phyloP scores from a whole-genome alignment of 257 asterid genomes.

The Solanum chmielewskii region DNA sequence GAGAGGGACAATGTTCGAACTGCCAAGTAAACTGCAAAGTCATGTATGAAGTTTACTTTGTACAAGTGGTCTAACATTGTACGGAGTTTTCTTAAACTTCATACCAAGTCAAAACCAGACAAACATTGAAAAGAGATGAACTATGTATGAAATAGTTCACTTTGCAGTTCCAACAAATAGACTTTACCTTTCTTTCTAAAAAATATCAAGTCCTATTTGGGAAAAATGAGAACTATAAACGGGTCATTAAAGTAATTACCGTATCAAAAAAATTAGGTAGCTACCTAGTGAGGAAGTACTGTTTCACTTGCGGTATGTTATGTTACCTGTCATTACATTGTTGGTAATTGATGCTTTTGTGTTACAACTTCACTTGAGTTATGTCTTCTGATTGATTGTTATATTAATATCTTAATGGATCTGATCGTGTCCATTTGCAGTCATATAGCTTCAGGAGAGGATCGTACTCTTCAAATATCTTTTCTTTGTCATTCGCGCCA shows the following conservation, averaged over 20 bases:
- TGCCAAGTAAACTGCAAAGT: background rate
- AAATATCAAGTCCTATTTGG: background rate
- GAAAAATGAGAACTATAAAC: background rate
- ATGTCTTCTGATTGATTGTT: background rate
- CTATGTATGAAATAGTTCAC: background rate
- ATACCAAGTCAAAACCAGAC: background rate
- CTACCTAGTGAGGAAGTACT: background rate
- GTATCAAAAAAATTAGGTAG: background rate
- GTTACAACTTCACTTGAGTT: background rate
- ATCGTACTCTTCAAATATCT: conserved; percentile 65
- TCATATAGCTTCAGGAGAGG: conserved; percentile 98
- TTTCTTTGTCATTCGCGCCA: conserved; percentile 80
- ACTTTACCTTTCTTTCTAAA: background rate
- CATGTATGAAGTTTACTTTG: background rate
- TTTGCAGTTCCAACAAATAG: background rate
- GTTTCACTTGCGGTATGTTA: background rate
- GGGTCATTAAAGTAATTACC: background rate
- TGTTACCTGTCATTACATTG: background rate
- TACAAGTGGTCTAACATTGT: background rate
- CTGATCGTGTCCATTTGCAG: conserved; percentile 33
- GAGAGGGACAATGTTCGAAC: background rate
- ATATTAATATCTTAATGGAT: background rate
- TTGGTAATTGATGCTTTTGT: background rate
- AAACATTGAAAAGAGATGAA: background rate
- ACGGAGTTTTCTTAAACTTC: background rate